Base-by-base conservation (phyloP, 176 grass and related monocot species). In the Miscanthus lutarioriparius region DNA sequence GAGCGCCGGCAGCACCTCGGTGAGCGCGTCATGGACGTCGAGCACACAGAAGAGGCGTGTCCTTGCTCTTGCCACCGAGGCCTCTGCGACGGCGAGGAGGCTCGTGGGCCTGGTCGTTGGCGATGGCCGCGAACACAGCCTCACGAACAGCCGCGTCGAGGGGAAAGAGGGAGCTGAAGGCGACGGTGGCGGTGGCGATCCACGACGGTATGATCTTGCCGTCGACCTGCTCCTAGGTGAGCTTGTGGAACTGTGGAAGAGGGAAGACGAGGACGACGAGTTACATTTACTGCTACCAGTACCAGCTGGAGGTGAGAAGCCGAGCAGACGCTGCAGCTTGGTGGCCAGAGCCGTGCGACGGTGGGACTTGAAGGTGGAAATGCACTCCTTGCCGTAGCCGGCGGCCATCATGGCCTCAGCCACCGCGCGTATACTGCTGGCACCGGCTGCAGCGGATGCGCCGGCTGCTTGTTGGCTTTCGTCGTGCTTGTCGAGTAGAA, bases 351-450 rank as follows among this genome's bases (percentile, higher is more conserved):
- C 79, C 0, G 86, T 15, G 1, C 86, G 90, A 3, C 95, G 90
- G 35, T 67, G 79, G 38, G 58, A 62, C 74, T 91, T 91, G 81
- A 89, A 97, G 32, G 82, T 78, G n/a, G 75, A 48, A 4, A 97
- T 30, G 58, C 92, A 97, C 90, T 97, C 92, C 83, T 83, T 88
- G 69, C 92, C 88, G 15, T 97, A 97, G 0, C 95, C 92, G 1
- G 92, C 87, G 54, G 90, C 71, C 72, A 92, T 75, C 95, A 97
- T 97, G 40, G 86, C 80, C 58, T 87, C 25, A 3, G 77, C 89
- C 2, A 83, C 78, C 1, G 62, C 72, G 71, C 80, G 77, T 12
- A 85, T 56, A 0, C 27, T 51, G 45, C 45, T 45, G 44, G 44
- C 44, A 45, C 44, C 44, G 44, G 33, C n/a, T n/a, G n/a, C 33